Percentiles rank a stretch among this genome's conserved stretches.
phyloP scores from a whole-genome alignment of 2,329 filamentous ascomycete genomes.

The Neophaeococcomyces mojaviensis region DNA sequence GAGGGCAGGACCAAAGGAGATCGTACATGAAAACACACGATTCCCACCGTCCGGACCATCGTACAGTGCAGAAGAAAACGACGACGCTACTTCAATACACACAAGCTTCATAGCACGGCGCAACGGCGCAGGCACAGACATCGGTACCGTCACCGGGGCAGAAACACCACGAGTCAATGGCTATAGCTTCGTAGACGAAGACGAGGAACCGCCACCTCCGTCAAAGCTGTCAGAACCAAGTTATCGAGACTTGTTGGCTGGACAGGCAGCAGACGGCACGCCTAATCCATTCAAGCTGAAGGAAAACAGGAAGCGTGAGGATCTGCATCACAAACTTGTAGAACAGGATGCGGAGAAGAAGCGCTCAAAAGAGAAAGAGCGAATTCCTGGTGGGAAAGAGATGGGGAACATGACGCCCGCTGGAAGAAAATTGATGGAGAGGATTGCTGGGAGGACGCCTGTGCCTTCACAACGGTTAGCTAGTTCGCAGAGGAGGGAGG shows the following conservation, averaged over 20 bases:
- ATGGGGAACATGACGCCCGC: constrained; percentile 37
- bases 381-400: constrained; percentile 9
- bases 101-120: constrained; percentile 52
- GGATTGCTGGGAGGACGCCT: constrained; percentile 32
- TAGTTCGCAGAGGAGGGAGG: constrained; percentile 26
- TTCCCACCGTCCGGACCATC: constrained; percentile 45
- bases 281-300: constrained; percentile 75
- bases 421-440: constrained; percentile 35
- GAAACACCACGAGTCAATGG: constrained; percentile 90
- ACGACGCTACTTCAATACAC: constrained; percentile 74
- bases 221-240: constrained; percentile 32
- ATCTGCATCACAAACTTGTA: constrained; percentile 77
- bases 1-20: constrained; percentile 65
- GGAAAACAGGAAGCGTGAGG: constrained; percentile 68
- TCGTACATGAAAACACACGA: constrained; percentile 78
- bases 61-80: constrained; percentile 37
- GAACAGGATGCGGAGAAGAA: constrained; percentile 45
- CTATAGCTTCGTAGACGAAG: constrained; percentile 88
- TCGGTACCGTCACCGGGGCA: constrained; percentile 47
- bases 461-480: constrained; percentile 11
- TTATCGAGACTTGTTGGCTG: constrained; percentile 26
- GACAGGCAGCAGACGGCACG: constrained; percentile 40
- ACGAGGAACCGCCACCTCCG: constrained; percentile 34
- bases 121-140: constrained; percentile 51
- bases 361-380: constrained; percentile 18